Evolutionary conservation across 2,329 filamentous ascomycete species (phyloP).

Genomic region (Talaromyces atroroseus): DNA sequence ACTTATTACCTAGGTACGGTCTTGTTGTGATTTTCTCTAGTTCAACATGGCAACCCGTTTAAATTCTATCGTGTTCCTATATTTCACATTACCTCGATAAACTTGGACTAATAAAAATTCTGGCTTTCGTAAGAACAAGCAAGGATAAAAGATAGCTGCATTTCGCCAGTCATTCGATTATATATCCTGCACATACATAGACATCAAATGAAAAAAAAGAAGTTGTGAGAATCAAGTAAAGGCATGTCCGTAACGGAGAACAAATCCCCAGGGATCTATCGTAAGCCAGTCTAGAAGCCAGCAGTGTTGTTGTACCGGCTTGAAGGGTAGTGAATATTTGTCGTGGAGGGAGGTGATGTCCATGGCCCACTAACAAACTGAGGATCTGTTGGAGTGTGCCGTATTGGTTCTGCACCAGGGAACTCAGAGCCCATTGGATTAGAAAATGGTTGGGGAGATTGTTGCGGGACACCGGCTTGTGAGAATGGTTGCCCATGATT

Average conservation of each 20-base stretch:
- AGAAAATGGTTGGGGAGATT: constrained; percentile 1
- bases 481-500: neutral
- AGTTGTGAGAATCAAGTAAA: neutral
- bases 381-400: constrained; percentile 18
- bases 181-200: neutral
- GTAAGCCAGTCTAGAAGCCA: constrained; percentile 1
- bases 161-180: neutral
- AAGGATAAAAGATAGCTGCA: neutral
- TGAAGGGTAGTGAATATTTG: constrained; percentile 4
- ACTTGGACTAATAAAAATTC: neutral
- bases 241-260: neutral
- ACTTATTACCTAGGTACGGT: no score
- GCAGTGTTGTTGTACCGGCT: constrained; percentile 7
- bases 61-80: neutral
- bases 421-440: neutral
- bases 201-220: neutral
- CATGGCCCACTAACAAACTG: constrained; percentile 28
- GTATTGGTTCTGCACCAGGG: constrained; percentile 6
- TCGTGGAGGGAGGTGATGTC: constrained; percentile 16
- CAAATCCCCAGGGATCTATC: neutral
- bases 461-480: neutral
- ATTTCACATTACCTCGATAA: neutral
- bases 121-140: neutral
- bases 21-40: neutral
- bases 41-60: neutral